These are phyloP conservation scores for Metschnikowia lochheadii DNA, from an alignment of 805 yeast genomes.

Conservation along the genomic window DNA sequence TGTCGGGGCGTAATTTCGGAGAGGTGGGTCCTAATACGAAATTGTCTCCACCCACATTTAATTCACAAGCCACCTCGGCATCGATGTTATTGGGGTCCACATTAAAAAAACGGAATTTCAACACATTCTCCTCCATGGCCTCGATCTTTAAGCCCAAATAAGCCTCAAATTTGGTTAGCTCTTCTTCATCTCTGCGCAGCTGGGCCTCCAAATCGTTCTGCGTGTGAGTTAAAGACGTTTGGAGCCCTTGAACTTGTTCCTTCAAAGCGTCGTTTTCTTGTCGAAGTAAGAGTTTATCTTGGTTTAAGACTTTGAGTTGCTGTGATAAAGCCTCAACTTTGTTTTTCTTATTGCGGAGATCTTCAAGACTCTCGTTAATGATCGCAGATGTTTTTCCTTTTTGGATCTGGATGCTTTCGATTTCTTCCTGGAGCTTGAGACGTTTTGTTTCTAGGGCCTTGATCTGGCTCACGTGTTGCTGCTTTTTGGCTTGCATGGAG, in stretches of 20 bases:
- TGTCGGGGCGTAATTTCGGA: constrained; percentile 13
- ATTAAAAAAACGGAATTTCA: constrained; percentile 47
- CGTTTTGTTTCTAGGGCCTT: constrained; percentile 30
- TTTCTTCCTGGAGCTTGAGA: constrained; percentile 26
- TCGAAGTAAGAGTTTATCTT: not conserved
- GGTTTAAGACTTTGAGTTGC: not conserved
- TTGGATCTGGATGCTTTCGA: constrained; percentile 25
- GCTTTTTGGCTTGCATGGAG: constrained; percentile 29
- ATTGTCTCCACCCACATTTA: constrained; percentile 42
- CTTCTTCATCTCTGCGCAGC: constrained; percentile 46
- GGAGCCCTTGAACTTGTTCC: constrained; percentile 32
- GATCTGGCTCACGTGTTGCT: constrained; percentile 28
- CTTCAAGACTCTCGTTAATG: constrained; percentile 22
- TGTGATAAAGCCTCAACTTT: constrained; percentile 19
- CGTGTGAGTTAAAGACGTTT: constrained; percentile 27
- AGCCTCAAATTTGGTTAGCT: constrained; percentile 47
- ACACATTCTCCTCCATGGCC: constrained; percentile 43
- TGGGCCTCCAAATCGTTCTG: constrained; percentile 40
- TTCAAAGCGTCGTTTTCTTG: constrained; percentile 16
- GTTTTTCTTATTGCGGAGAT: constrained; percentile 28
- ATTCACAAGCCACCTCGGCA: constrained; percentile 39
- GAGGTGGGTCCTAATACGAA: constrained; percentile 11
- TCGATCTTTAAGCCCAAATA: constrained; percentile 54
- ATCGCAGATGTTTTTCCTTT: constrained; percentile 26
- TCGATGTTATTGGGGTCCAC: constrained; percentile 43